Evolutionary conservation across 163 green algal genomes (phyloP).

Genomic region (Volvox carteri): DNA sequence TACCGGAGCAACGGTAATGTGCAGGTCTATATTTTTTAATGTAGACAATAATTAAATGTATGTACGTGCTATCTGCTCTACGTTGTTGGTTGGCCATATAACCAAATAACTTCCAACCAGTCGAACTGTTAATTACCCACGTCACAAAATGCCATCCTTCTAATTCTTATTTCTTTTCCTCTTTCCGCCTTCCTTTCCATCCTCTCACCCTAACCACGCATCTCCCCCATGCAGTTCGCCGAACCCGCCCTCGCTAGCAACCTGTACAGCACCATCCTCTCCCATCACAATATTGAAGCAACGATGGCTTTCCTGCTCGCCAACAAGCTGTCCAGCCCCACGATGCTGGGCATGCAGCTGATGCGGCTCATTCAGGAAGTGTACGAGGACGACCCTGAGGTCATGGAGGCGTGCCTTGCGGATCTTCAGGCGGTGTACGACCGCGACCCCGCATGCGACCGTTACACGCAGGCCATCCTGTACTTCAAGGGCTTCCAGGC

Average conservation of each 20-base stretch:
- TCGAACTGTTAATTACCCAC: too few relatives aligned
- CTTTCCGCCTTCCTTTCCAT: background rate
- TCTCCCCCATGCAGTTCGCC: constrained; percentile 52
- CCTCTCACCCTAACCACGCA: background rate
- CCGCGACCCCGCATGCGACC: constrained; percentile 95
- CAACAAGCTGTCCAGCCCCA: constrained; percentile 91
- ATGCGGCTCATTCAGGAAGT: constrained; percentile 85
- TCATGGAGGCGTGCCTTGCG: constrained; percentile 66
- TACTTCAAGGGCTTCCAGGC: constrained; percentile 97
- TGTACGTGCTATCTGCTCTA: background rate
- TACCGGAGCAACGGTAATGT: too few relatives aligned
- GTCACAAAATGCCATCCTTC: too few relatives aligned
- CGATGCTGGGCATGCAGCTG: constrained; percentile 89
- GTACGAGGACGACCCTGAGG: constrained; percentile 77
- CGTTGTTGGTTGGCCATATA: background rate
- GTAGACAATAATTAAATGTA: too few relatives aligned
- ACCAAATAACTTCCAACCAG: background rate
- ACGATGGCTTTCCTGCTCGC: constrained; percentile 88
- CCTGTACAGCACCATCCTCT: constrained; percentile 86
- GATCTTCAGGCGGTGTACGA: constrained; percentile 86
- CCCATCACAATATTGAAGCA: constrained; percentile 80
- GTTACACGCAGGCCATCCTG: constrained; percentile 85
- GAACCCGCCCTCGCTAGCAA: constrained; percentile 87
- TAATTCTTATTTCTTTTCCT: background rate
- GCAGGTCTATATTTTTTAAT: background rate